Base-by-base conservation (phyloP, 352 stramenopile species). In the Globisporangium nodosum region DNA sequence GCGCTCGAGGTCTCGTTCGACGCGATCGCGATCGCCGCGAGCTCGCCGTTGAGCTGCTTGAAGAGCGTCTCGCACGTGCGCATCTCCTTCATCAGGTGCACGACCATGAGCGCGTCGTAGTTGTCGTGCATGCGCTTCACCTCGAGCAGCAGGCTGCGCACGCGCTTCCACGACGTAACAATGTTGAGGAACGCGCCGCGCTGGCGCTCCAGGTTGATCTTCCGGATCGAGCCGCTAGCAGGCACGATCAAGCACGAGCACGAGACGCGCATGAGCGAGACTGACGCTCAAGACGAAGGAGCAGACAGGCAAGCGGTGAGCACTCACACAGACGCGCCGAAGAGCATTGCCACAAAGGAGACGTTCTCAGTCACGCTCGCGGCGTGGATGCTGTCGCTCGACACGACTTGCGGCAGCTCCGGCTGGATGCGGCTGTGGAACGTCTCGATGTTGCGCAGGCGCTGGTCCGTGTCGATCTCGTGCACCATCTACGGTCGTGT, bases 81-180 rank as follows among this genome's bases (percentile, higher is more conserved):
- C 77, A 93, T 90, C 55, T 93, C 78, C 64, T 93, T 90, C 54
- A 90, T 76, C 47, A 93, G 65, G 42, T 88, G 77, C 20, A 74
- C 66, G 45, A 90, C 64, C 75, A 90, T 87, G 43, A 76, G 66
- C 27, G 81, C 62, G 51, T 92, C 80, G 57, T 87, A 87, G 60
- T 90, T 85, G 61, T 65, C 54, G 47, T 65, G 51, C 60, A 65
- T 65, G 27, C 53, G 54, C 47, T 65, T 65, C 35, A 61, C 49
- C 51, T 76, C 66, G 46, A 84, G 66, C 48, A 81, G 53, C 12
- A 91, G 52, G 4, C 76, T 73, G 21, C 83, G 76, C 49, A 93
- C 79, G 33, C 81, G 77, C 54, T 87, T 88, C 83, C 83, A 93
- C 24, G 77, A 79, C n/a, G 81, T 85, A 42, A 86, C 59, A 54